Base-by-base conservation (phyloP, 2,329 filamentous ascomycete species). In the Talaromyces sp. region DNA sequence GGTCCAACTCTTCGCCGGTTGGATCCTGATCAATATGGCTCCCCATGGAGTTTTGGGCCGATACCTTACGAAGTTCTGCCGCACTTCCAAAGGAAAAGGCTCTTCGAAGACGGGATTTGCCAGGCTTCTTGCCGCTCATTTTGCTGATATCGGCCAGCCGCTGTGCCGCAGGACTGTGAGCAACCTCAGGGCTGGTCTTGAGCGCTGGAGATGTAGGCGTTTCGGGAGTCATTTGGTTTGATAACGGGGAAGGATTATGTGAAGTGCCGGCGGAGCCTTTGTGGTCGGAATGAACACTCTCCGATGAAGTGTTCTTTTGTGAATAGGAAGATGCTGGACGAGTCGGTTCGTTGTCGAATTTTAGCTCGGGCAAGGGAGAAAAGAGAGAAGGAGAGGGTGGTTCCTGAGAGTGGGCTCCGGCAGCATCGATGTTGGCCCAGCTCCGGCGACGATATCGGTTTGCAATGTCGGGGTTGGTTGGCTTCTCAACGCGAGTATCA, bases 61-160 rank as follows among this genome's bases (percentile, higher is more conserved):
- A 88, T 12, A 88, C 89, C 71, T 89, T 89, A 65, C 89, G 86
- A 55, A 99, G 86, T 72, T 99, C 95, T 8, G 94, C 91, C 50
- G 93, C 91, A 73, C 94, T 98, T 56, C 95, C 93, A 76, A 99
- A 99, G 0, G 95, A 99, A 70, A 99, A 96, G 0, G 95, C 95
- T 68, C 95, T 86, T 60, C 95, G 87, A 63, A 99, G 81, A 67
- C 93, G 85, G 2, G 89, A 91, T 78, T 97, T 97, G 78, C 88
- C 92, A 73, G 92, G 92, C 66, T 88, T 84, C 72, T 86, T 90
- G 31, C 81, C 81, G 59, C 91, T 91, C 72, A 90, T 94, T 67
- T 94, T 90, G 64, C 89, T 94, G 61, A 98, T 83, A n/a, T 93
- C 92, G 53, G 90, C 87, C 44, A 98, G 84, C 61, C 96, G 92